These are phyloP conservation scores for Begonia peltatifolia DNA, from an alignment of 306 rosid species.

Conservation along the genomic window DNA sequence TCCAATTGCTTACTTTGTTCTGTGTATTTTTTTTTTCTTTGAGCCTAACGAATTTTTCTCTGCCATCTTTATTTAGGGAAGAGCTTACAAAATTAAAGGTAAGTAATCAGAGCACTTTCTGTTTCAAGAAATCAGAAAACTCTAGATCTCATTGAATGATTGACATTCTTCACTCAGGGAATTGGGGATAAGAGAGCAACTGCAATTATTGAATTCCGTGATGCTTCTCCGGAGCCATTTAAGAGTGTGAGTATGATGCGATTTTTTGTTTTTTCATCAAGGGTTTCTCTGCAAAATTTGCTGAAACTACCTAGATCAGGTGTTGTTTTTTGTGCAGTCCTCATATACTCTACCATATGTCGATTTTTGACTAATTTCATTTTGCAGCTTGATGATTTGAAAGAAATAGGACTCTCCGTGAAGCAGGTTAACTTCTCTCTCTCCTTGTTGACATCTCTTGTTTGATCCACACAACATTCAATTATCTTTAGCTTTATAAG, in stretches of 20 bases:
- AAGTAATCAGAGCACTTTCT: slow-evolving; percentile 6
- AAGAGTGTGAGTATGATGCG: slow-evolving; percentile 43
- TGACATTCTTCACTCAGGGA: slow-evolving; percentile 26
- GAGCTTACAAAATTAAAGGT: slow-evolving; percentile 65
- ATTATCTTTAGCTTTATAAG: too few relatives aligned
- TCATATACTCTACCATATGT: not conserved
- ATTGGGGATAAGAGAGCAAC: slow-evolving; percentile 91
- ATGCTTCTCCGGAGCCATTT: slow-evolving; percentile 67
- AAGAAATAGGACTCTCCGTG: slow-evolving; percentile 63
- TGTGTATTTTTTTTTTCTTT: not conserved
- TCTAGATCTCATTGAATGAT: too few relatives aligned
- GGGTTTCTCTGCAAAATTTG: not conserved
- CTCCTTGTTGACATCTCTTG: not conserved
- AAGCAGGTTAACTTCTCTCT: slow-evolving; percentile 47
- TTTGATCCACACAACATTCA: too few relatives aligned
- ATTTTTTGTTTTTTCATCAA: too few relatives aligned
- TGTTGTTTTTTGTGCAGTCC: not conserved
- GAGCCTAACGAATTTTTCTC: not conserved
- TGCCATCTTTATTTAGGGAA: slow-evolving; percentile 27
- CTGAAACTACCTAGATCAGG: too few relatives aligned
- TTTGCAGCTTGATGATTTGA: slow-evolving; percentile 69
- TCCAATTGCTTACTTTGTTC: not conserved
- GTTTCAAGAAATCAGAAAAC: not conserved
- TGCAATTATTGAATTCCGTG: slow-evolving; percentile 49
- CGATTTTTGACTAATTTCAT: not conserved